Conservation (phyloP, 2,329 filamentous ascomycete genomes). For the Fusarium chlamydosporum region DNA sequence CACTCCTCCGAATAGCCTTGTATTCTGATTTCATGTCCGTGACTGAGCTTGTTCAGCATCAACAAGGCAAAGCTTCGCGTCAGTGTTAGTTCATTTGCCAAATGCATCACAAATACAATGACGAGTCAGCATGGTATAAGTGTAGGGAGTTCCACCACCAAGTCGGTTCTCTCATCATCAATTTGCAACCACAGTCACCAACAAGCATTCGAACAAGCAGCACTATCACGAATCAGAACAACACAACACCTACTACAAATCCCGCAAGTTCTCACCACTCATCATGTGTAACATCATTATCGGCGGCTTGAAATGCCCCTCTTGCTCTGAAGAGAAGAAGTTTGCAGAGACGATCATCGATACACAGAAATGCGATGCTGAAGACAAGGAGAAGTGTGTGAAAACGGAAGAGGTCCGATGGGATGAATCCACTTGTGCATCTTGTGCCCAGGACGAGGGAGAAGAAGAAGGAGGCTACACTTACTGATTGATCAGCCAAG, state of each 20-base stretch:
- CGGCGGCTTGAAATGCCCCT: not conserved
- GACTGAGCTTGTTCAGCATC: not conserved
- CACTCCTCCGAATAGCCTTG: too few species aligned
- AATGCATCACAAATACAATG: not conserved
- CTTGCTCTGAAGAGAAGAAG: not conserved
- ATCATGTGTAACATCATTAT: not conserved
- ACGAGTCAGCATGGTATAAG: not conserved
- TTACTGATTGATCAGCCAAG: not conserved
- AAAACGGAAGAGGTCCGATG: rapidly evolving
- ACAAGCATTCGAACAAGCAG: not conserved
- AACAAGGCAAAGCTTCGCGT: rapidly evolving
- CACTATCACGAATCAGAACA: not conserved
- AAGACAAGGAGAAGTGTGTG: not conserved
- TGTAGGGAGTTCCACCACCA: not conserved
- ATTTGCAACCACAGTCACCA: not conserved
- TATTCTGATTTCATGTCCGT: not conserved
- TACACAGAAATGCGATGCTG: not conserved
- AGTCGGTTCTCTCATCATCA: not conserved
- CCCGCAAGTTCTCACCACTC: too few species aligned
- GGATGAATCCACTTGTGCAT: not conserved
- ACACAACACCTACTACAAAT: not conserved
- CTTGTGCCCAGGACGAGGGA: not conserved
- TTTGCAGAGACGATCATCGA: rapidly evolving
- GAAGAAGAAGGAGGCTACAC: not conserved
- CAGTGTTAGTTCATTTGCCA: not conserved